Evolutionary conservation across 257 asterid species (phyloP).

Genomic region (Haberlea rhodopensis): DNA sequence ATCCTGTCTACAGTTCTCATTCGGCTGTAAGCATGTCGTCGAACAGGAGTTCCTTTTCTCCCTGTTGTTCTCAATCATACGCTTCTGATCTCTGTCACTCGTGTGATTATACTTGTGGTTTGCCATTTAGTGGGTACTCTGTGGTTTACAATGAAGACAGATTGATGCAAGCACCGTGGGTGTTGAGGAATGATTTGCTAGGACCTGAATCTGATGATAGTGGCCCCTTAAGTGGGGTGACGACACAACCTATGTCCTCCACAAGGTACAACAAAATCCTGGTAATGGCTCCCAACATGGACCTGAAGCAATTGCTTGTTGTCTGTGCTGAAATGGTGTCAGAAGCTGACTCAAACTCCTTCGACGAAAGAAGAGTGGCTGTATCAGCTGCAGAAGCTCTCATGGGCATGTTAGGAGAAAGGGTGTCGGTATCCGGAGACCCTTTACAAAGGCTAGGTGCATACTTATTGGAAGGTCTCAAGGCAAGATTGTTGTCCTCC

Average conservation of each 20-base stretch:
- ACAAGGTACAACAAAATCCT: neutral
- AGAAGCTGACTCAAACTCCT: slow-evolving; percentile 12
- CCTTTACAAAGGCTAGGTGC: slow-evolving; percentile 40
- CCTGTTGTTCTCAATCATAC: slow-evolving; percentile 18
- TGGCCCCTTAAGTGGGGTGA: neutral
- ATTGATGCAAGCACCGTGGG: neutral
- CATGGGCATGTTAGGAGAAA: slow-evolving; percentile 23
- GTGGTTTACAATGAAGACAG: neutral
- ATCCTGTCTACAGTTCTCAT: slow-evolving; percentile 1
- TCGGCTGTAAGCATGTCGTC: slow-evolving; percentile 26
- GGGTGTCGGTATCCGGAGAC: slow-evolving; percentile 40
- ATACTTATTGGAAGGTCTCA: slow-evolving; percentile 37
- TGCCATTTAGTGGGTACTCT: neutral
- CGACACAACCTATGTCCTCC: slow-evolving; percentile 12
- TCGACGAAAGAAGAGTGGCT: neutral
- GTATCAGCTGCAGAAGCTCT: slow-evolving; percentile 10
- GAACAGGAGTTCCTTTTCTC: slow-evolving; percentile 23
- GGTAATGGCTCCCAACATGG: slow-evolving; percentile 3
- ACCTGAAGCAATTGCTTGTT: slow-evolving; percentile 33
- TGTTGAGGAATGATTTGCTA: neutral
- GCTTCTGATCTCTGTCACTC: slow-evolving; percentile 7
- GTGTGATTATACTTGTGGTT: neutral
- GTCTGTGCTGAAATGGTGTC: slow-evolving; percentile 33
- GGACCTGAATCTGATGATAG: neutral
- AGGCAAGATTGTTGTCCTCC: slow-evolving; percentile 29